phyloP scores from a whole-genome alignment of 2,329 filamentous ascomycete species.

The Passalora sequoiae region DNA sequence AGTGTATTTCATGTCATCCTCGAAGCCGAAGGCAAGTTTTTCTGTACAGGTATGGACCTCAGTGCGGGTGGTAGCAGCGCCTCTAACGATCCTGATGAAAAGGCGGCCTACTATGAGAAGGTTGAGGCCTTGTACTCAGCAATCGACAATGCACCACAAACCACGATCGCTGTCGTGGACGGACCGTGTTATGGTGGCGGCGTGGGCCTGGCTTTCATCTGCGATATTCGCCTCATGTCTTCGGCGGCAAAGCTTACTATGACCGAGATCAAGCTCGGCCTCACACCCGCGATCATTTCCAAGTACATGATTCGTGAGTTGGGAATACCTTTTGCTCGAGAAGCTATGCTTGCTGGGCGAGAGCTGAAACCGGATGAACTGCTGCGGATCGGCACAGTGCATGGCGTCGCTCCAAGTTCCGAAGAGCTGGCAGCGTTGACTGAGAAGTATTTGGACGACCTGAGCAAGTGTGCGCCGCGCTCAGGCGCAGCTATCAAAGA shows the following conservation, averaged over 20 bases:
- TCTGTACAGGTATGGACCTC: slow-evolving; percentile 25
- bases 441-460: slow-evolving; percentile 9
- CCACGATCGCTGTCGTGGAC: slow-evolving; percentile 18
- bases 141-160: slow-evolving; percentile 19
- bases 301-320: slow-evolving; percentile 20
- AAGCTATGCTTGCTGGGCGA: slow-evolving; percentile 18
- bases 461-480: slow-evolving; percentile 16
- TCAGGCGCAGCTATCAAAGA: slow-evolving; percentile 16
- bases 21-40: slow-evolving; percentile 19
- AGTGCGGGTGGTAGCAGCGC: slow-evolving; percentile 10
- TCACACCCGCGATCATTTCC: slow-evolving; percentile 22
- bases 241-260: slow-evolving; percentile 15
- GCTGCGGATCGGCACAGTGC: slow-evolving; percentile 13
- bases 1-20: slow-evolving; percentile 18
- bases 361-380: slow-evolving; percentile 16
- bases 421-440: slow-evolving; percentile 4
- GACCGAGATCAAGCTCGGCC: slow-evolving; percentile 20
- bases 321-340: slow-evolving; percentile 17
- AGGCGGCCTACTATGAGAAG: slow-evolving; percentile 14
- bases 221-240: slow-evolving; percentile 18
- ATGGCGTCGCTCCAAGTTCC: slow-evolving; percentile 8
- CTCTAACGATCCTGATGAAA: slow-evolving; percentile 8
- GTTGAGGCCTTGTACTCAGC: slow-evolving; percentile 16
- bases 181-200: slow-evolving; percentile 19
- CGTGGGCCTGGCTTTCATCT: slow-evolving; percentile 20